Percentiles rank a stretch among this genome's conserved stretches.
Conservation (phyloP, 2,329 filamentous ascomycete genomes). For the Gremmenia infestans region DNA sequence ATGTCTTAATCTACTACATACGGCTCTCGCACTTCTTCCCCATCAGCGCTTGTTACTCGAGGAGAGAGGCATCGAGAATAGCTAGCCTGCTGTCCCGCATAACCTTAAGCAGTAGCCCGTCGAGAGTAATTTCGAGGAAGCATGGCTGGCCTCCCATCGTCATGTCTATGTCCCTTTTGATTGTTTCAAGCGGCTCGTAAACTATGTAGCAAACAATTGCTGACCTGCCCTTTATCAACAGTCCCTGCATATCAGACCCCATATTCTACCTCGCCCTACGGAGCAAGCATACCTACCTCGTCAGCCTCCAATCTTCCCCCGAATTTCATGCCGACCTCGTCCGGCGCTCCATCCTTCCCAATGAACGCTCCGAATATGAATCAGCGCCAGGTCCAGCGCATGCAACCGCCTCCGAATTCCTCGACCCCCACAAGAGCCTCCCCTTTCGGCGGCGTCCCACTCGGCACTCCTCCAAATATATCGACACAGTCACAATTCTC, state of each 20-base stretch:
- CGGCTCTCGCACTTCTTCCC: constrained; percentile 1
- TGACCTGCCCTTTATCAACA: constrained; percentile 32
- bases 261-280: constrained; percentile 54
- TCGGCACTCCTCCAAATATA: constrained; percentile 28
- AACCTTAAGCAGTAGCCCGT: constrained; percentile 8
- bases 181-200: constrained; percentile 8
- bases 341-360: constrained; percentile 45
- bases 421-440: constrained; percentile 28
- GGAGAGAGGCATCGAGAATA: constrained; percentile 3
- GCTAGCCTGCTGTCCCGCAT: constrained; percentile 1
- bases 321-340: constrained; percentile 54
- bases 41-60: neutral
- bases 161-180: constrained; percentile 10
- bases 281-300: constrained; percentile 31
- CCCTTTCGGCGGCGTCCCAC: constrained; percentile 24
- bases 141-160: constrained; percentile 16
- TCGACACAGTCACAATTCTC: constrained; percentile 34
- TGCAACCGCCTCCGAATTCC: constrained; percentile 28
- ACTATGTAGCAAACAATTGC: constrained; percentile 21
- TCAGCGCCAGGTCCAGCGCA: constrained; percentile 25
- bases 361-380: constrained; percentile 45
- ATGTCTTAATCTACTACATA: constrained; percentile 10
- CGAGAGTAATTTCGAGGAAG: constrained; percentile 9
- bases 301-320: constrained; percentile 40
- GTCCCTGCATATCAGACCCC: constrained; percentile 54